Evolutionary conservation across 1,284 basidiomycete species (phyloP).

Genomic region (Coniophora puteana): DNA sequence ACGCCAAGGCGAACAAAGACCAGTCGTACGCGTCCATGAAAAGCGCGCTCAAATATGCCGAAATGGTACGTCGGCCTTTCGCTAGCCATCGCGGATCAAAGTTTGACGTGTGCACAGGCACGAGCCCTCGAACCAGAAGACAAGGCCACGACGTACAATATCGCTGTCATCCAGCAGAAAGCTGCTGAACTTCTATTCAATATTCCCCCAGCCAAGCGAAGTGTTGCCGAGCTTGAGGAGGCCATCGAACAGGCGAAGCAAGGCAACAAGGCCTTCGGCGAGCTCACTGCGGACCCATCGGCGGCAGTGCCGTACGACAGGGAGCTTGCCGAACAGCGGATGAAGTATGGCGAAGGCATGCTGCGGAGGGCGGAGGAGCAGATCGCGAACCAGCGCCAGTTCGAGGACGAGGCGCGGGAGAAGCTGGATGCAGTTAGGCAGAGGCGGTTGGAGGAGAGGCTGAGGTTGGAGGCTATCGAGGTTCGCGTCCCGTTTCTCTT

Average conservation of each 20-base stretch:
- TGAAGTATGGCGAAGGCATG: conserved; percentile 85
- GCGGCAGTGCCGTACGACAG: conserved; percentile 76
- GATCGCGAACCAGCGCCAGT: conserved; percentile 65
- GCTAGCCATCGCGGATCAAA: background rate
- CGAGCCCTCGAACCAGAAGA: conserved; percentile 79
- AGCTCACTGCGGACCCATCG: conserved; percentile 72
- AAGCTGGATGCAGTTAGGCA: conserved; percentile 72
- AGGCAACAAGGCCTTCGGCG: conserved; percentile 72
- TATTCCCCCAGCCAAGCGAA: conserved; percentile 70
- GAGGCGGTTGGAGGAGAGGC: conserved; percentile 62
- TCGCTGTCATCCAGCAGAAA: conserved; percentile 96
- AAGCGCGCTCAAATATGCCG: conserved; percentile 75
- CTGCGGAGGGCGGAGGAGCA: conserved; percentile 78
- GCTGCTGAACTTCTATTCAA: conserved; percentile 84
- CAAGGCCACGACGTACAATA: conserved; percentile 88
- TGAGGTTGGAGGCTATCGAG: conserved; percentile 55
- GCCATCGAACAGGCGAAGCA: conserved; percentile 83
- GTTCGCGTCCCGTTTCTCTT: conserved; percentile 30
- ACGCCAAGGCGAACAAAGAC: conserved; percentile 86
- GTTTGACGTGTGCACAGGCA: conserved; percentile 45
- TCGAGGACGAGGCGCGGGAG: conserved; percentile 72
- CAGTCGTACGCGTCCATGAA: conserved; percentile 78
- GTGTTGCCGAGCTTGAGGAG: conserved; percentile 72
- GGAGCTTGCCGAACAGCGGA: conserved; percentile 85
- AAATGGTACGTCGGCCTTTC: conserved; percentile 47